Evolutionary conservation across 768 basidiomycete genomes (phyloP).

Genomic region (Tephrocybe sp.): DNA sequence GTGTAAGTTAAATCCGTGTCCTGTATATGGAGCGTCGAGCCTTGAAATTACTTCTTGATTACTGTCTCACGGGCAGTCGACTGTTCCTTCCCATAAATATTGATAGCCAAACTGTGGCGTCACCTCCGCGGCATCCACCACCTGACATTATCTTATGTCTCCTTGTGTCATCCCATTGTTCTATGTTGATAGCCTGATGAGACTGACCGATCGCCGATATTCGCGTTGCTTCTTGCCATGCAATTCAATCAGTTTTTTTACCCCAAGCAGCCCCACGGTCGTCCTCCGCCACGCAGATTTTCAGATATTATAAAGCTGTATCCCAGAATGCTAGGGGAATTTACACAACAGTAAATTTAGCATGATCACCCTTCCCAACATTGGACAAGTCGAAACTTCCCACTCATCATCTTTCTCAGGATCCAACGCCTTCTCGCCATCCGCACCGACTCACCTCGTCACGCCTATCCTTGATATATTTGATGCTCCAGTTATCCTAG

Average conservation of each 20-base stretch:
- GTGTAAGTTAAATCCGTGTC: no score
- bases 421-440: background rate
- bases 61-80: no score
- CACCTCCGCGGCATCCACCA: background rate
- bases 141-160: background rate
- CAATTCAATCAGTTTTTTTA: no score
- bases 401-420: no score
- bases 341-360: no score
- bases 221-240: background rate
- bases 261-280: background rate
- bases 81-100: no score
- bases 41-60: no score
- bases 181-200: background rate
- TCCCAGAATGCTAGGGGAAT: no score
- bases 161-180: background rate
- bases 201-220: background rate
- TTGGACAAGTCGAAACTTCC: no score
- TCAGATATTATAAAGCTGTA: background rate
- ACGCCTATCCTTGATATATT: slow-evolving; percentile 51
- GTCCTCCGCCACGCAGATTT: background rate
- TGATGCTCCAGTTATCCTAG: slow-evolving; percentile 43
- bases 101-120: slow-evolving; percentile 3
- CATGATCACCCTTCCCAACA: no score
- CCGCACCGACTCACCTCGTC: background rate
- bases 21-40: no score